Percentiles rank a stretch among this genome's conserved stretches.
These are phyloP conservation scores for Phytophthora syringae DNA, from an alignment of 352 stramenopile genomes.

Conservation along the genomic window DNA sequence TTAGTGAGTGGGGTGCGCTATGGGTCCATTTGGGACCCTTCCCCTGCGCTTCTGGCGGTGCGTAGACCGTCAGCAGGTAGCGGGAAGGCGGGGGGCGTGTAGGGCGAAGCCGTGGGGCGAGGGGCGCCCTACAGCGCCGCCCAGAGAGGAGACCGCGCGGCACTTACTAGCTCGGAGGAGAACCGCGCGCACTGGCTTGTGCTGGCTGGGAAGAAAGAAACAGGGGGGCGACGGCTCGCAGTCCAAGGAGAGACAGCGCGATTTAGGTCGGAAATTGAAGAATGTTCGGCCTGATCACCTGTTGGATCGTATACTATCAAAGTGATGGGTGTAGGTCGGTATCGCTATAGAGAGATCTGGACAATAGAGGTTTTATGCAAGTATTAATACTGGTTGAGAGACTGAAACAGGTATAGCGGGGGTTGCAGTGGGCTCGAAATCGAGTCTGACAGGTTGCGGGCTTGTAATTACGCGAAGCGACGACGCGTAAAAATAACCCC, in stretches of 20 bases:
- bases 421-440: neutral
- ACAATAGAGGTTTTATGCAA: neutral
- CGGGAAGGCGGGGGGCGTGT: neutral
- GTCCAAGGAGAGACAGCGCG: conserved; percentile 35
- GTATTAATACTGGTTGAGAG: too few relatives aligned
- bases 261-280: conserved; percentile 34
- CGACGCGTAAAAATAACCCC: conserved; percentile 35
- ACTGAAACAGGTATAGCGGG: neutral
- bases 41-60: too few relatives aligned
- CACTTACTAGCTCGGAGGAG: conserved; percentile 40
- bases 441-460: neutral
- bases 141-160: neutral
- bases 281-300: conserved; percentile 15
- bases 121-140: neutral
- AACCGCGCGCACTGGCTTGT: conserved; percentile 38
- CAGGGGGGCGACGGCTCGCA: conserved; percentile 42
- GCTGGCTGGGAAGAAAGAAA: conserved; percentile 48
- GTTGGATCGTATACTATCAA: too few relatives aligned
- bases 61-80: too few relatives aligned
- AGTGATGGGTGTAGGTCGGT: too few relatives aligned
- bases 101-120: conserved; percentile 1
- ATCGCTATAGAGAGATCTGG: neutral
- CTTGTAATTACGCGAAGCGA: conserved; percentile 34
- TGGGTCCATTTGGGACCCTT: too few relatives aligned
- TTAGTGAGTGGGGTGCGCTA: too few relatives aligned